Percentiles rank a stretch among this genome's conserved stretches.
Evolutionary conservation across 805 yeast species (phyloP).

Genomic region (Nakazawaea wyomingensis): DNA sequence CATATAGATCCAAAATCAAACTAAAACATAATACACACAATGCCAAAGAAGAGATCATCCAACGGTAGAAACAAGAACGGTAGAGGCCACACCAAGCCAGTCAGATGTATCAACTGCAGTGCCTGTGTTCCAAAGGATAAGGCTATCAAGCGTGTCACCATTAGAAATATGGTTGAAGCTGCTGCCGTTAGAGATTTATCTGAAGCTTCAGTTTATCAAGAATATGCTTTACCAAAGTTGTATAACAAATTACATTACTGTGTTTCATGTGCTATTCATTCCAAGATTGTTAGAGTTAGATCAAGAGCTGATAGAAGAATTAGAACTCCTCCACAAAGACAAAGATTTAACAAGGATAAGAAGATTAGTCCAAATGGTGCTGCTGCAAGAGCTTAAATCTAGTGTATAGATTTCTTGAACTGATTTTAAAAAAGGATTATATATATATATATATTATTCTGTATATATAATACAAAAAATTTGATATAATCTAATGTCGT

Average conservation of each 20-base stretch:
- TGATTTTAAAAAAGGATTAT: too few relatives aligned
- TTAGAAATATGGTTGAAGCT: conserved; percentile 99
- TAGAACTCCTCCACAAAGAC: conserved; percentile 99
- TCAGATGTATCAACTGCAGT: conserved; percentile 99
- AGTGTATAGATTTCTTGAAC: not conserved
- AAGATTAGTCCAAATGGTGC: conserved; percentile 96
- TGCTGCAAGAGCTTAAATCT: conserved; percentile 78
- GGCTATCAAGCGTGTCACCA: conserved; percentile 99
- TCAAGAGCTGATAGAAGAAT: conserved; percentile 97
- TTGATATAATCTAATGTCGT: too few relatives aligned
- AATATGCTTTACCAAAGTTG: conserved; percentile 99
- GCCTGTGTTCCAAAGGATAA: conserved; percentile 99
- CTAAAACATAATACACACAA: conserved; percentile 36
- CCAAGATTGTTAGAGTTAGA: conserved; percentile 99
- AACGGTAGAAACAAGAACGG: conserved; percentile 99
- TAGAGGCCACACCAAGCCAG: conserved; percentile 99
- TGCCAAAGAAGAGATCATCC: conserved; percentile 99
- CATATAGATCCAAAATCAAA: not conserved
- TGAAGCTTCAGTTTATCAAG: conserved; percentile 98
- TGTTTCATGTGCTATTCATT: conserved; percentile 99
- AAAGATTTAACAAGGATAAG: conserved; percentile 95
- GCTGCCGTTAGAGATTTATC: conserved; percentile 99
- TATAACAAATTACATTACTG: conserved; percentile 99
- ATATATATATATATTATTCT: too few relatives aligned
- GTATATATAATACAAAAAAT: too few relatives aligned